Evolutionary conservation across 352 stramenopile genomes (phyloP).

Genomic region (Phytophthora constricta): DNA sequence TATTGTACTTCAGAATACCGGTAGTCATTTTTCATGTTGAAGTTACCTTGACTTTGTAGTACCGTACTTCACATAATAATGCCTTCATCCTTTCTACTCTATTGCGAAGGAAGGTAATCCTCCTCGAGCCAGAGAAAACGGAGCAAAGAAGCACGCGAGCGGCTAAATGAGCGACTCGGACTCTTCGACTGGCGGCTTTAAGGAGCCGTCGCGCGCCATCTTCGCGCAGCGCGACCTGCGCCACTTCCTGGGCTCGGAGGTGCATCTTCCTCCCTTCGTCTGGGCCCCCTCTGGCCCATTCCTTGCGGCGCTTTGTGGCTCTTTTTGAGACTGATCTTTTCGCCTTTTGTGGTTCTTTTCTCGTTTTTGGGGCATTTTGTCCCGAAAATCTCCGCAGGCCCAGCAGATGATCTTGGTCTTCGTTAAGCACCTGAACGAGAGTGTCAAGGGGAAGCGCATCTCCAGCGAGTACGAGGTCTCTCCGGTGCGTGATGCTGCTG

Average conservation of each 20-base stretch:
- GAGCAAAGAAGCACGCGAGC: constrained; percentile 34
- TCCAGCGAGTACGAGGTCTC: constrained; percentile 74
- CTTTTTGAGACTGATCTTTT: constrained; percentile 15
- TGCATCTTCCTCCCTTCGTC: constrained; percentile 22
- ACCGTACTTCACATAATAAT: too few species aligned
- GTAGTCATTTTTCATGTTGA: too few species aligned
- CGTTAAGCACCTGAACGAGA: constrained; percentile 85
- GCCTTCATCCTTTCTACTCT: too few species aligned
- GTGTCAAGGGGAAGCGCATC: constrained; percentile 66
- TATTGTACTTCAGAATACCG: too few species aligned
- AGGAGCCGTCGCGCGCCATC: constrained; percentile 75
- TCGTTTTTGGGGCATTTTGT: constrained; percentile 1
- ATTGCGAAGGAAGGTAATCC: too few species aligned
- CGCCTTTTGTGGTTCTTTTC: constrained; percentile 8
- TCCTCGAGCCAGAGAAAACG: constrained; percentile 37
- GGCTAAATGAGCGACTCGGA: constrained; percentile 34
- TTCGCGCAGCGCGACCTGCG: constrained; percentile 77
- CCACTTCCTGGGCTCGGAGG: constrained; percentile 73
- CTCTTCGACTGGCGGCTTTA: constrained; percentile 36
- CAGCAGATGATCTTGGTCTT: constrained; percentile 86
- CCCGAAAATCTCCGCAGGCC: constrained; percentile 40
- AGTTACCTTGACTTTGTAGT: too few species aligned
- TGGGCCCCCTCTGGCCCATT: background rate
- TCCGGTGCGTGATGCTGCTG: constrained; percentile 46
- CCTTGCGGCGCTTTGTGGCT: too few species aligned